Percentiles rank a stretch among this genome's conserved stretches.
Evolutionary conservation across 2,329 filamentous ascomycete genomes (phyloP).

Genomic region (Xylariales sp.): DNA sequence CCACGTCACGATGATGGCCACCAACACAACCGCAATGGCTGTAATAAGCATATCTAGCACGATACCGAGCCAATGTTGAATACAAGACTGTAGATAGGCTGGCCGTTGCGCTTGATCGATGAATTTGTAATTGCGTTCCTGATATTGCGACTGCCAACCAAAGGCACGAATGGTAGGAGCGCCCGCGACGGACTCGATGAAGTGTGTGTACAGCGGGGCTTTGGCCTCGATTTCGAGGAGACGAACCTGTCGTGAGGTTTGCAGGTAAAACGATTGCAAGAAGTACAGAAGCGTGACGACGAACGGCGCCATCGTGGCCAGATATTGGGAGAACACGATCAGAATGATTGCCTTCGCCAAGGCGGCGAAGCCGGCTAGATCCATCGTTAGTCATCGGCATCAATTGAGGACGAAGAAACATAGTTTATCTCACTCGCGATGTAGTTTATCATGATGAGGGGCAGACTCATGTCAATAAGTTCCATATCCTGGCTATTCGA

Average conservation of each 20-base stretch:
- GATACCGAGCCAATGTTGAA: conserved; percentile 30
- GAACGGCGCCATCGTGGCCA: conserved; percentile 1
- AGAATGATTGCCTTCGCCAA: conserved; percentile 2
- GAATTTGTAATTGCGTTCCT: conserved; percentile 4
- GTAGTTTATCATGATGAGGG: conserved; percentile 3
- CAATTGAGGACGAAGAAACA: background rate
- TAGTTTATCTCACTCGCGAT: conserved; percentile 1
- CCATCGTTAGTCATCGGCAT: background rate
- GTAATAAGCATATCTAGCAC: conserved; percentile 28
- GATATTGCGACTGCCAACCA: conserved; percentile 4
- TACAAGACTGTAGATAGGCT: conserved; percentile 28
- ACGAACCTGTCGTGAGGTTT: conserved; percentile 30
- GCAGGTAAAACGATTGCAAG: conserved; percentile 28
- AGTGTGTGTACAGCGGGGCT: conserved; percentile 28
- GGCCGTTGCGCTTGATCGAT: conserved; percentile 24
- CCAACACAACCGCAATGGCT: conserved; percentile 23
- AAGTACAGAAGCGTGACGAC: conserved; percentile 18
- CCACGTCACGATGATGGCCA: conserved; percentile 19
- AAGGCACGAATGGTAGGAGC: conserved; percentile 8
- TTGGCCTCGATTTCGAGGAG: conserved; percentile 19
- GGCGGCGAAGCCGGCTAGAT: background rate
- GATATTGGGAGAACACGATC: conserved; percentile 3
- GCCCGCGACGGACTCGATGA: conserved; percentile 18
- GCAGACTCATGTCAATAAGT: conserved; percentile 6
- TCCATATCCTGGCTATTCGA: conserved; percentile 6